phyloP scores from a whole-genome alignment of 2,329 filamentous ascomycete genomes.

The Raffaelea albimanens region DNA sequence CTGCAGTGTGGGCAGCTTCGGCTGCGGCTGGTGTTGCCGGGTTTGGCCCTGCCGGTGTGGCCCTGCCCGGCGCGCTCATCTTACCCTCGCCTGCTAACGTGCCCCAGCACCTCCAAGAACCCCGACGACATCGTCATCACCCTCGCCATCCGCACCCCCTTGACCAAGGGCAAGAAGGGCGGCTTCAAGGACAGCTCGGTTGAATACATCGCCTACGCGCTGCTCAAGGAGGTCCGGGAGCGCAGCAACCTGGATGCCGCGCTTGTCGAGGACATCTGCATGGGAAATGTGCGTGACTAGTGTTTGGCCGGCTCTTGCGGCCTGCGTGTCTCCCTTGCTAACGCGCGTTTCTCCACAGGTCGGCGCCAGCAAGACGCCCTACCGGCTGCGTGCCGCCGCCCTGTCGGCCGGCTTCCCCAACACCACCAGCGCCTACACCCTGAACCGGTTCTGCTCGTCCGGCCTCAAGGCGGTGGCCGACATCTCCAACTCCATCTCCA shows the following conservation, averaged over 20 bases:
- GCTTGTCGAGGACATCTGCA: constrained; percentile 79
- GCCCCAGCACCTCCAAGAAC: constrained; percentile 72
- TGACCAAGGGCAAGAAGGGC: constrained; percentile 83
- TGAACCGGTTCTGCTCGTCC: constrained; percentile 97
- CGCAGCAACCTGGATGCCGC: constrained; percentile 70
- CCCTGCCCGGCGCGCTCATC: background rate
- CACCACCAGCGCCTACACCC: constrained; percentile 68
- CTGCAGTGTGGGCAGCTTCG: background rate
- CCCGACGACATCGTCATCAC: constrained; percentile 96
- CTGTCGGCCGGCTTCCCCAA: constrained; percentile 91
- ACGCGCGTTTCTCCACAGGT: constrained; percentile 41
- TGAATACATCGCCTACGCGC: constrained; percentile 75
- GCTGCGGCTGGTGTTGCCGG: background rate
- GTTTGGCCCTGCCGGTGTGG: background rate
- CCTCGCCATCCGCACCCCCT: constrained; percentile 76
- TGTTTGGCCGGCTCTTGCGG: background rate
- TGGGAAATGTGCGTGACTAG: constrained; percentile 63
- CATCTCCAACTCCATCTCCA: constrained; percentile 77
- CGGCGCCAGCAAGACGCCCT: constrained; percentile 74
- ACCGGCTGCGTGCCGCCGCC: constrained; percentile 80
- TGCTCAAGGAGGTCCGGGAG: constrained; percentile 66
- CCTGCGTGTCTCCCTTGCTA: background rate
- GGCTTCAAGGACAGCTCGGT: constrained; percentile 90
- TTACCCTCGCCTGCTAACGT: constrained; percentile 11
- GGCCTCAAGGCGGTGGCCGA: constrained; percentile 93